phyloP scores from a whole-genome alignment of 2,329 filamentous ascomycete species.

The Fusarium graminum region DNA sequence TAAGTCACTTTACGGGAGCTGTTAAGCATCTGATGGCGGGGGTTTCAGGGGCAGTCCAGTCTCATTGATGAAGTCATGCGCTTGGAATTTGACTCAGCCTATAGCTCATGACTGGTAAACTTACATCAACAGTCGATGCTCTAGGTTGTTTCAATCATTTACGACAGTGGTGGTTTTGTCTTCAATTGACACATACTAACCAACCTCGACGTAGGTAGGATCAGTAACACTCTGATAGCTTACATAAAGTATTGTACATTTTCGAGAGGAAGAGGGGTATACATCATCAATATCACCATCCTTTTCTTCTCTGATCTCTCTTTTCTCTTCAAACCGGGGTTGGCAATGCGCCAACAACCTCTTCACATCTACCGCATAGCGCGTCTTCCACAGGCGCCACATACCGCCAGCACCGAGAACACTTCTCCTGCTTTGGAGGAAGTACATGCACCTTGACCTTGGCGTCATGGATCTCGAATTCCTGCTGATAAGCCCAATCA shows the following conservation, averaged over 20 bases:
- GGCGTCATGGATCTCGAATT: constrained; percentile 58
- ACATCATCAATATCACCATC: constrained; percentile 12
- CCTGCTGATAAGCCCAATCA: constrained; percentile 59
- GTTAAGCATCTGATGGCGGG: constrained; percentile 27
- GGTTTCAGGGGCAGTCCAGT: constrained; percentile 36
- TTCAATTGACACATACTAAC: constrained; percentile 21
- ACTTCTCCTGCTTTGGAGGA: constrained; percentile 74
- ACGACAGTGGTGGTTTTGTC: constrained; percentile 16
- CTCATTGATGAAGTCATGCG: constrained; percentile 34
- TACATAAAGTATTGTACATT: constrained; percentile 40
- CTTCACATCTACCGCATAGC: constrained; percentile 80
- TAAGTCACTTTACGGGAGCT: constrained; percentile 22
- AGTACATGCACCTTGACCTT: constrained; percentile 59
- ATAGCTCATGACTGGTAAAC: constrained; percentile 12
- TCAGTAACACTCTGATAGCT: constrained; percentile 22
- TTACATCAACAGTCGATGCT: constrained; percentile 2
- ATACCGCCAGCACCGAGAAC: constrained; percentile 90
- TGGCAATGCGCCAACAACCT: constrained; percentile 62
- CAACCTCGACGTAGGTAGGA: constrained; percentile 3
- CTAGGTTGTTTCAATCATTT: constrained; percentile 1
- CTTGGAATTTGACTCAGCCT: constrained; percentile 30
- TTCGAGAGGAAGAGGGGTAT: constrained; percentile 33
- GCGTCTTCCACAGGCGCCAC: constrained; percentile 73
- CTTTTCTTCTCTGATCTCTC: constrained; percentile 16
- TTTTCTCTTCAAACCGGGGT: constrained; percentile 21